Conservation (phyloP, 164 flowering plant genomes). For the Berberis vulgaris region DNA sequence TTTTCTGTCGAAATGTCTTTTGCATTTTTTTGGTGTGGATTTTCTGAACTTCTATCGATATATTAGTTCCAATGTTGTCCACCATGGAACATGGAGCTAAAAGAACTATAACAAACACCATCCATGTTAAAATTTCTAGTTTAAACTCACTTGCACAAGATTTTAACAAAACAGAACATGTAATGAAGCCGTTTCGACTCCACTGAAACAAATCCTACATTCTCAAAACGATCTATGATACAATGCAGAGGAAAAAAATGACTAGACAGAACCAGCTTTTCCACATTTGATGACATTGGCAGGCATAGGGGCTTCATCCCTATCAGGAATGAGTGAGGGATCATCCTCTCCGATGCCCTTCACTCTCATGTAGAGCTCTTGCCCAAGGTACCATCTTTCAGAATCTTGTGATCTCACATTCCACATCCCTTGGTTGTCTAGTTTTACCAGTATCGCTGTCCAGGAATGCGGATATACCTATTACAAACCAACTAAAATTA, state of each 20-base stretch:
- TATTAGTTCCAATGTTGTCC: too few species aligned
- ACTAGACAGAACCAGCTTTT: constrained; percentile 9
- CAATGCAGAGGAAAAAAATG: neutral
- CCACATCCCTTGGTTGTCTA: constrained; percentile 43
- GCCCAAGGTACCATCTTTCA: constrained; percentile 8
- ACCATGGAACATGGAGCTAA: too few species aligned
- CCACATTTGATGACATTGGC: constrained; percentile 21
- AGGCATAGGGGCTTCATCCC: constrained; percentile 15
- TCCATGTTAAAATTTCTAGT: too few species aligned
- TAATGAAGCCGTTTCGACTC: too few species aligned
- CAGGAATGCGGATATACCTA: constrained; percentile 35
- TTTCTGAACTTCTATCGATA: too few species aligned
- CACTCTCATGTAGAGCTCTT: constrained; percentile 24
- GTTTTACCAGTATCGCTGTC: constrained; percentile 24
- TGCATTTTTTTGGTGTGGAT: too few species aligned
- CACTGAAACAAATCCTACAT: too few species aligned
- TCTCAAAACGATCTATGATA: too few species aligned
- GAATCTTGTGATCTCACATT: constrained; percentile 26
- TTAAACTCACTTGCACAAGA: too few species aligned
- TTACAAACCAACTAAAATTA: neutral
- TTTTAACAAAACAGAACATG: too few species aligned
- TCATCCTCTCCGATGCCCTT: constrained; percentile 14
- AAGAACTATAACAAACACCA: too few species aligned
- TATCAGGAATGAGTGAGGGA: constrained; percentile 4
- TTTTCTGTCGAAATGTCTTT: too few species aligned